Conservation (phyloP, 2,329 filamentous ascomycete species). For the Paecilomyces formosus region DNA sequence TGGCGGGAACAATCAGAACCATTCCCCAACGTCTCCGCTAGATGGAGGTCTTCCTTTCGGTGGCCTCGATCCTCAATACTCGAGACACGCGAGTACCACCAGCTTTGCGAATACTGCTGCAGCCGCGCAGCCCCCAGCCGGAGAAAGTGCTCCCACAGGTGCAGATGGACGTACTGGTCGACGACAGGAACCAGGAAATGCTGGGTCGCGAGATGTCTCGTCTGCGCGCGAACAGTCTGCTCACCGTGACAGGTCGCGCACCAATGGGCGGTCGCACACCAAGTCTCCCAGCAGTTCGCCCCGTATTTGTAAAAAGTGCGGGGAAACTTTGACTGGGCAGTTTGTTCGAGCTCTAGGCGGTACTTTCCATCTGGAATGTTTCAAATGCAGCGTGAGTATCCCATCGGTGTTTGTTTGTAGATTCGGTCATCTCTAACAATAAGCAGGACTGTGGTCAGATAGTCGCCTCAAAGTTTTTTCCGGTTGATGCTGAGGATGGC, state of each 20-base stretch:
- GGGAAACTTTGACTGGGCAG: slow-evolving; percentile 80
- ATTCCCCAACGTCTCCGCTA: slow-evolving; percentile 34
- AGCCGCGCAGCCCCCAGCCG: slow-evolving; percentile 4
- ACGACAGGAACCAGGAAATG: slow-evolving; percentile 20
- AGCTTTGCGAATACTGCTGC: slow-evolving; percentile 10
- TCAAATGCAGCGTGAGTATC: slow-evolving; percentile 79
- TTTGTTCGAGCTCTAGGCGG: slow-evolving; percentile 91
- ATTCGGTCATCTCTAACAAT: slow-evolving; percentile 10
- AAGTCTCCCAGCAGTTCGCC: slow-evolving; percentile 30
- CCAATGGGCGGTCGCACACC: slow-evolving; percentile 26
- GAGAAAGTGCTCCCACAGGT: slow-evolving; percentile 17
- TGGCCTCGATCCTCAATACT: slow-evolving; percentile 22
- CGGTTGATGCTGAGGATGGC: slow-evolving; percentile 82
- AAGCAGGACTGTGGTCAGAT: slow-evolving; percentile 88
- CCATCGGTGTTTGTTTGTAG: neutral
- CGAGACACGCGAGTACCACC: slow-evolving; percentile 18
- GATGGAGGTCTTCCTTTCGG: slow-evolving; percentile 24
- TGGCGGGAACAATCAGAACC: slow-evolving; percentile 25
- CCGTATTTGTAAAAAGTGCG: slow-evolving; percentile 75
- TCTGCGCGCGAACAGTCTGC: slow-evolving; percentile 20
- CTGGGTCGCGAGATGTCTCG: slow-evolving; percentile 14
- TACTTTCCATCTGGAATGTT: slow-evolving; percentile 95
- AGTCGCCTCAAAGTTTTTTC: slow-evolving; percentile 98
- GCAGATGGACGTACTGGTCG: slow-evolving; percentile 23
- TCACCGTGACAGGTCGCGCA: slow-evolving; percentile 26